Conservation (phyloP, 1,139 yeast species). For the Blastobotrys raffinosifermentans region DNA sequence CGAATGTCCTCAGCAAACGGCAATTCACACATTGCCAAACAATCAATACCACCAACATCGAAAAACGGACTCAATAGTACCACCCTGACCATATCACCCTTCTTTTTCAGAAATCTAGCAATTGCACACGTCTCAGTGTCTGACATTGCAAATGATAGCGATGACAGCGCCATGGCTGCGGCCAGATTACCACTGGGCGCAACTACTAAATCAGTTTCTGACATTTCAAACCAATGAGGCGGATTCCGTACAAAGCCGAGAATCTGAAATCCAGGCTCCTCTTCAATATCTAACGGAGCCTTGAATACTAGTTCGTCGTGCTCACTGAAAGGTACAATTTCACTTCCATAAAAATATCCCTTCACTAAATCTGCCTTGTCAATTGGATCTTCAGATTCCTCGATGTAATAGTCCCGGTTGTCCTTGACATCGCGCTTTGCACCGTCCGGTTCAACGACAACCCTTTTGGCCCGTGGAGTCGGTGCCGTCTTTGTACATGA, state of each 20-base stretch:
- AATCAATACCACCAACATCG: conserved; percentile 20
- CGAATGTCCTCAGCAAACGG: conserved; percentile 80
- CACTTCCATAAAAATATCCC: conserved; percentile 69
- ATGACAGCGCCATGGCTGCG: conserved; percentile 44
- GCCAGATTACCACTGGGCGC: conserved; percentile 42
- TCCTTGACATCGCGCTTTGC: conserved; percentile 18
- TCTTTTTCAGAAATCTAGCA: conserved; percentile 56
- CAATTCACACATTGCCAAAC: conserved; percentile 42
- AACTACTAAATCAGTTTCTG: conserved; percentile 54
- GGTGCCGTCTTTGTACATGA: conserved; percentile 54
- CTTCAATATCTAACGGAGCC: conserved; percentile 7
- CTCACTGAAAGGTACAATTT: conserved; percentile 45
- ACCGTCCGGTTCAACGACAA: conserved; percentile 20
- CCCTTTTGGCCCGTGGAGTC: conserved; percentile 34
- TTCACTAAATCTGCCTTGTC: conserved; percentile 16
- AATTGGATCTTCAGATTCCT: conserved; percentile 22
- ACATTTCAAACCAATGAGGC: conserved; percentile 54
- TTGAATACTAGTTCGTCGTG: conserved; percentile 37
- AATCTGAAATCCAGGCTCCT: conserved; percentile 42
- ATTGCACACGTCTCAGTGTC: conserved; percentile 48
- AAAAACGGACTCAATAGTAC: conserved; percentile 52
- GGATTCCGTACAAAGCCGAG: conserved; percentile 50
- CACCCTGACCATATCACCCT: conserved; percentile 32
- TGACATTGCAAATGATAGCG: conserved; percentile 51
- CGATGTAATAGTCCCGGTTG: conserved; percentile 17